These are phyloP conservation scores for Phragmites australis DNA, from an alignment of 176 grass and related monocot genomes.

Conservation along the genomic window DNA sequence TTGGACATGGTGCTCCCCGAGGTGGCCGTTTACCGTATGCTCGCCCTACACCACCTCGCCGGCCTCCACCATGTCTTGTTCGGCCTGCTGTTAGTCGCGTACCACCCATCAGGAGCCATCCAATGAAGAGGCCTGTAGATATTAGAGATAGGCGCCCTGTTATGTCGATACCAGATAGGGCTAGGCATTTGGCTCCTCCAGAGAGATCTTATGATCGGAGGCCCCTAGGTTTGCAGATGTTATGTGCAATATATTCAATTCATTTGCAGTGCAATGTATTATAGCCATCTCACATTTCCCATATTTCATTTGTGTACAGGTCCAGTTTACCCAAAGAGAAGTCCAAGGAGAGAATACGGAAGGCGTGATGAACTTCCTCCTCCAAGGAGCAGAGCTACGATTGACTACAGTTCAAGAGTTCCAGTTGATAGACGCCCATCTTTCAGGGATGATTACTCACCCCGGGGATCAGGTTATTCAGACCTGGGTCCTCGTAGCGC, in stretches of 20 bases:
- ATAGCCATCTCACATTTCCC: background rate
- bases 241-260: conserved; percentile 14
- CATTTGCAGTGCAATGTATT: background rate
- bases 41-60: conserved; percentile 40
- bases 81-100: conserved; percentile 45
- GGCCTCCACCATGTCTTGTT: conserved; percentile 45
- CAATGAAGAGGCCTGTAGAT: conserved; percentile 65
- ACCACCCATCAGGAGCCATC: conserved; percentile 49
- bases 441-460: conserved; percentile 75
- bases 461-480: conserved; percentile 59
- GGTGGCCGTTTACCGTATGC: conserved; percentile 53
- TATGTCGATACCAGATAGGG: conserved; percentile 60
- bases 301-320: conserved; percentile 35
- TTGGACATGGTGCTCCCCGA: conserved; percentile 56
- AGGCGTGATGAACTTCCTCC: conserved; percentile 69
- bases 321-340: conserved; percentile 70
- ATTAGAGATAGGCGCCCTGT: conserved; percentile 69
- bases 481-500: conserved; percentile 57
- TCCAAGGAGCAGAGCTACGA: conserved; percentile 51
- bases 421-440: conserved; percentile 56
- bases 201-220: conserved; percentile 72
- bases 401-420: conserved; percentile 64
- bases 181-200: conserved; percentile 62
- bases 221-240: conserved; percentile 53
- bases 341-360: conserved; percentile 66